phyloP scores from a whole-genome alignment of 1,284 basidiomycete genomes.

The Tremellales sp. region DNA sequence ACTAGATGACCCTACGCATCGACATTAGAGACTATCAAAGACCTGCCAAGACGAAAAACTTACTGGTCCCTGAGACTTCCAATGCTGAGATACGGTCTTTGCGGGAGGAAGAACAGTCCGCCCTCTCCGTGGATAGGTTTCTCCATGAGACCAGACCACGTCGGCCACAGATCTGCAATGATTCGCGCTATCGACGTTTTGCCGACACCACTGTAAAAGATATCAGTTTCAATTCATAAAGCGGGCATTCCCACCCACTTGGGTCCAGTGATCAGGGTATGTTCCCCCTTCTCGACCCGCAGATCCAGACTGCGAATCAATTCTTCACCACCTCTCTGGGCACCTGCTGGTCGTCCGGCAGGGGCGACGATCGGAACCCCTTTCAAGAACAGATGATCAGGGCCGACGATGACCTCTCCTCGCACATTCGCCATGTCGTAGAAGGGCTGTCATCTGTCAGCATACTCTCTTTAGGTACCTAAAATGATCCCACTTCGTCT shows the following conservation, averaged over 20 bases:
- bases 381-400: conserved; percentile 56
- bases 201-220: conserved; percentile 68
- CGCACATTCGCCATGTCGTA: conserved; percentile 51
- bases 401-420: conserved; percentile 47
- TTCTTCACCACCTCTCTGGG: conserved; percentile 55
- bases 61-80: conserved; percentile 84
- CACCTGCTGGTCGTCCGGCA: conserved; percentile 52
- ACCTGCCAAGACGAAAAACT: conserved; percentile 34
- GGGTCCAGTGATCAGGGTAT: conserved; percentile 89
- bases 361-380: conserved; percentile 75
- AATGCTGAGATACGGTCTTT: conserved; percentile 83
- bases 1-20: conserved; percentile 50
- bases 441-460: conserved; percentile 45
- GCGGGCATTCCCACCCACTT: conserved; percentile 36
- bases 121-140: conserved; percentile 50
- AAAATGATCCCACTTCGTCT: conserved; percentile 24
- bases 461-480: conserved; percentile 35
- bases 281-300: conserved; percentile 71
- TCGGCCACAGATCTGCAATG: conserved; percentile 79
- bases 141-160: conserved; percentile 52
- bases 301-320: conserved; percentile 73
- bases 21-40: too few species aligned
- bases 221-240: conserved; percentile 8
- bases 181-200: conserved; percentile 92
- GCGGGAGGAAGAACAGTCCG: conserved; percentile 83